phyloP scores from a whole-genome alignment of 1,284 basidiomycete genomes.

The Naganishia sp. region DNA sequence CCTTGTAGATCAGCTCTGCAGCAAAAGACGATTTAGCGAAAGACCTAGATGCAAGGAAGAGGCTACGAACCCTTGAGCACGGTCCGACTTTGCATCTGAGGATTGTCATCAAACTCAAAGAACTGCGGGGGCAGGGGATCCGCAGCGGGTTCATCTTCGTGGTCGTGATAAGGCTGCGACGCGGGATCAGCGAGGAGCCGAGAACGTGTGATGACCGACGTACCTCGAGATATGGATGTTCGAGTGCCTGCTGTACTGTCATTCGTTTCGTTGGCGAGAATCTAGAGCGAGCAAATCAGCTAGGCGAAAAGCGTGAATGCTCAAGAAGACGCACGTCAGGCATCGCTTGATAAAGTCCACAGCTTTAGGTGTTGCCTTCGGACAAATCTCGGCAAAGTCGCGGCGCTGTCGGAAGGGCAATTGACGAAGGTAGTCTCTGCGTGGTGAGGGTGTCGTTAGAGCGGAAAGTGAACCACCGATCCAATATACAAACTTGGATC shows the following conservation, averaged over 20 bases:
- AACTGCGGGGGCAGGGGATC: slow-evolving; percentile 78
- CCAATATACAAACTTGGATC: slow-evolving; percentile 61
- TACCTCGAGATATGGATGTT: slow-evolving; percentile 87
- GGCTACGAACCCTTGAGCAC: slow-evolving; percentile 54
- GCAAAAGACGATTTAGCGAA: too few species aligned
- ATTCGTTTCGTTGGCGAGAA: slow-evolving; percentile 89
- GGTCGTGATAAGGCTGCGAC: slow-evolving; percentile 78
- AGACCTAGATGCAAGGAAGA: background rate
- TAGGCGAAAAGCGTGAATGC: slow-evolving; percentile 29
- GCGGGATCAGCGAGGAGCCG: slow-evolving; percentile 41
- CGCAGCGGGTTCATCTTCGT: slow-evolving; percentile 80
- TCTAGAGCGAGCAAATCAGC: slow-evolving; percentile 46
- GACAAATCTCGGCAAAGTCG: slow-evolving; percentile 72
- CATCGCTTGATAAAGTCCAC: slow-evolving; percentile 87
- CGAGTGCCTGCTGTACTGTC: slow-evolving; percentile 82
- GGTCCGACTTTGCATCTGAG: slow-evolving; percentile 57
- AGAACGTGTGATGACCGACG: slow-evolving; percentile 38
- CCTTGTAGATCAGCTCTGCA: slow-evolving; percentile 54
- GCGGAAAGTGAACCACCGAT: too few species aligned
- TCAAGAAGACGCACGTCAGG: slow-evolving; percentile 61
- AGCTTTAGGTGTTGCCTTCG: slow-evolving; percentile 79
- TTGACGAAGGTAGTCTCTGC: slow-evolving; percentile 81
- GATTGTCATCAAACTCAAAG: slow-evolving; percentile 75
- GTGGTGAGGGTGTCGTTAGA: background rate
- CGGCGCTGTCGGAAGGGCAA: slow-evolving; percentile 86